Evolutionary conservation across 2,329 filamentous ascomycete species (phyloP), one percentile per base, ranked within the genome.

Genomic region (Pseudocercospora fijiensis): DNA sequence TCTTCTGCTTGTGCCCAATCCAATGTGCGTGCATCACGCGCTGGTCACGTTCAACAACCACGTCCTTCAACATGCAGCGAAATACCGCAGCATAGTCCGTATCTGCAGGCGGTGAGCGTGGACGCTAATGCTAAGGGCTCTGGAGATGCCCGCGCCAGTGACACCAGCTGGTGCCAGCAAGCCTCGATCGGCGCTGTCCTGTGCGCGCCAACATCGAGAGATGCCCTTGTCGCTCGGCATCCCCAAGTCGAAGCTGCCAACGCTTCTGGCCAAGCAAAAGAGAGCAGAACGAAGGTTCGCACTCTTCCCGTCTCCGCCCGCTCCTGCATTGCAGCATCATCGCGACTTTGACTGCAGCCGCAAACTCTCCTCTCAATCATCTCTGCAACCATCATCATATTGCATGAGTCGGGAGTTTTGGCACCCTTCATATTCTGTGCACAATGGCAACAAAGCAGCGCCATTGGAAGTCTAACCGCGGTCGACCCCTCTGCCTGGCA

Each of bases 361-460:
- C 49, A 20, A 63, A 63, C 37, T 60, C 28, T 60, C 28, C 28
- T 43, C 56, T 43, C 28, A 33, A 41, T 41, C 52, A 56, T 27
- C 26, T 24, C 28, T 33, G 47, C 61, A 51, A 60, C 57, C 57
- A 51, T 41, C 61, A 64, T 63, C 61, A 60, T 56, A 33, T 13
- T 41, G 53, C 53, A 56, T 56, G 53, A 56, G 53, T 56, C 53
- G 53, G 53, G 41, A 9, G 47, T 45, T 24, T 24, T 49, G 20
- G 8, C 43, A 47, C n/a, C 4, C 13, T 10, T 20, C 22, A 20
- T 18, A 18, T 9, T 47, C 11, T 26, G 45, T 49, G 22, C 22
- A 20, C 10, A 9, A 16, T 24, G 22, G 9, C 10, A 16, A 3
- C 22, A 28, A 53, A 16, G 22, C 22, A n/a, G 49, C 49, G 49